Conservation (phyloP, 1,139 yeast species). For the Geotrichum cucujoidarum region DNA sequence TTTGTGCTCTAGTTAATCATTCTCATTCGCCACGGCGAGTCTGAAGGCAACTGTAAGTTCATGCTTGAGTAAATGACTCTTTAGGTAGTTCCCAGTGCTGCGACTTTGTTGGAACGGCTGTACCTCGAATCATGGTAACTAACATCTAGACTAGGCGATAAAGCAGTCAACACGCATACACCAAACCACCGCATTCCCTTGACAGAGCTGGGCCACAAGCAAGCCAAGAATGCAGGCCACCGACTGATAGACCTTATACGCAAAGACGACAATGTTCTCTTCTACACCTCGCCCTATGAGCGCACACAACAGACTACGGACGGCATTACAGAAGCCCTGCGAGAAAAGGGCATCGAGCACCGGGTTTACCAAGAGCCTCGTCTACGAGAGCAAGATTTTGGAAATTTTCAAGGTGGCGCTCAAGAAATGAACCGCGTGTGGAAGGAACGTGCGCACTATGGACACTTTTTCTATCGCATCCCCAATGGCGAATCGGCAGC, state of each 20-base stretch:
- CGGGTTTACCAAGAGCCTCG: conserved; percentile 77
- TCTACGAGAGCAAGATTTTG: conserved; percentile 90
- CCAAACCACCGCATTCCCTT: conserved; percentile 76
- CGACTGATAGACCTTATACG: conserved; percentile 50
- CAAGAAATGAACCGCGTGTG: conserved; percentile 74
- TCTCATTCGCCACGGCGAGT: conserved; percentile 84
- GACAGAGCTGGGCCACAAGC: conserved; percentile 58
- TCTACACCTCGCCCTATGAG: conserved; percentile 78
- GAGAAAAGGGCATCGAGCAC: conserved; percentile 42
- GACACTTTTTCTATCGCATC: conserved; percentile 67
- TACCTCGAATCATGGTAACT: too few relatives aligned
- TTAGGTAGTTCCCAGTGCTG: too few relatives aligned
- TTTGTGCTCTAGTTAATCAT: conserved; percentile 52
- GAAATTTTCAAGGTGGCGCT: conserved; percentile 73
- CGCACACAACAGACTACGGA: conserved; percentile 79
- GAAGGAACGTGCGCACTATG: conserved; percentile 80
- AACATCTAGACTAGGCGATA: conserved; percentile 55
- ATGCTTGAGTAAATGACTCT: too few relatives aligned
- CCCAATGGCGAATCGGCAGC: conserved; percentile 96
- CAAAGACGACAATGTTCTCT: conserved; percentile 49
- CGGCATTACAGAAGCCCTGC: conserved; percentile 57
- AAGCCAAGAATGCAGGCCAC: conserved; percentile 62
- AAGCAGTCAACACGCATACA: conserved; percentile 64
- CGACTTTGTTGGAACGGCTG: too few relatives aligned
- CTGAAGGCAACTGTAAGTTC: conserved; percentile 69